Evolutionary conservation across 2,329 filamentous ascomycete species (phyloP).

Genomic region (Penicillium sp.): DNA sequence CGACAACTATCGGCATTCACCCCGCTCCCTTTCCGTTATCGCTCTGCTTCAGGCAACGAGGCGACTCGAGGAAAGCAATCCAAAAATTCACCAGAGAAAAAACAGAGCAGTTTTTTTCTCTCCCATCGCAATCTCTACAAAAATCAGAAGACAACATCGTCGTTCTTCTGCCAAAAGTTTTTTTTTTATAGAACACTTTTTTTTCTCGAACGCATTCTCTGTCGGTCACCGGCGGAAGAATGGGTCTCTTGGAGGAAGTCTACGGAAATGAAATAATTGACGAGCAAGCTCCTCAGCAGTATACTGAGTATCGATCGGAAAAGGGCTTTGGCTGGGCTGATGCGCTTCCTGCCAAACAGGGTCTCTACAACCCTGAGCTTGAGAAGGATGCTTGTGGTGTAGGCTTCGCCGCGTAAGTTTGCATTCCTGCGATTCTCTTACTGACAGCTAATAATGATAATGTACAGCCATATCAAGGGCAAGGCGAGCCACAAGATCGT

Average conservation of each 20-base stretch:
- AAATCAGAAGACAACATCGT: neutral
- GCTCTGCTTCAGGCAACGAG: conserved; percentile 4
- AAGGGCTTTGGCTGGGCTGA: conserved; percentile 87
- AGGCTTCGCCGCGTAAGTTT: conserved; percentile 90
- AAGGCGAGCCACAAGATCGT: conserved; percentile 97
- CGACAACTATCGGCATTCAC: conserved; percentile 12
- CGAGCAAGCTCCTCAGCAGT: conserved; percentile 42
- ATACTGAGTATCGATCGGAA: conserved; percentile 53
- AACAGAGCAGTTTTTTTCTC: neutral
- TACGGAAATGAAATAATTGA: conserved; percentile 45
- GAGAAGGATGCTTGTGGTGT: conserved; percentile 99
- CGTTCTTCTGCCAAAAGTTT: neutral
- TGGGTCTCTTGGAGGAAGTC: conserved; percentile 49
- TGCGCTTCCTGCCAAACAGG: conserved; percentile 94
- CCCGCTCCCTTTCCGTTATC: conserved; percentile 13
- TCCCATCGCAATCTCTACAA: neutral
- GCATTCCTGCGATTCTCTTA: neutral
- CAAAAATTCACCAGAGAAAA: neutral
- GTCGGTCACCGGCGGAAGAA: conserved; percentile 45
- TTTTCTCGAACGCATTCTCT: conserved; percentile 29
- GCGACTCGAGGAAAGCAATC: neutral
- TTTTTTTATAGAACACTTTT: neutral
- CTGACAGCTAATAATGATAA: conserved; percentile 20
- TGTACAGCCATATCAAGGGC: conserved; percentile 86
- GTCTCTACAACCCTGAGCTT: conserved; percentile 90